These are phyloP conservation scores for Athelia sp. DNA, from an alignment of 1,284 basidiomycete species.

Conservation along the genomic window DNA sequence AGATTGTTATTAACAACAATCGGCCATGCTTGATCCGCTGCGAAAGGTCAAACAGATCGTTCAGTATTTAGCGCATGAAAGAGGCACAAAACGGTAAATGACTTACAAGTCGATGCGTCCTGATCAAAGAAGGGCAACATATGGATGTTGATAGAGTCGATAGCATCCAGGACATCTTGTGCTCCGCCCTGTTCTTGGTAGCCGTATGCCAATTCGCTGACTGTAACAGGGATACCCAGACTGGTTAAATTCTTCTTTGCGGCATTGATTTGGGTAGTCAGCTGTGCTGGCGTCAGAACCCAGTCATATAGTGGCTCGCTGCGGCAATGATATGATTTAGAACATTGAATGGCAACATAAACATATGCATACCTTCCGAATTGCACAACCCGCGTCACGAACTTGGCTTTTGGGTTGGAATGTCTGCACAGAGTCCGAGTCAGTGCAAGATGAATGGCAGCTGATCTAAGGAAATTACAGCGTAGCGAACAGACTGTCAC, in stretches of 20 bases:
- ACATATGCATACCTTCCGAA: constrained; percentile 35
- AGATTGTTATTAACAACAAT: constrained; percentile 54
- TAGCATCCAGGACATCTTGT: constrained; percentile 52
- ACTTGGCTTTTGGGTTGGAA: constrained; percentile 60
- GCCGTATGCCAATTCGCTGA: constrained; percentile 46
- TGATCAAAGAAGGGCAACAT: constrained; percentile 71
- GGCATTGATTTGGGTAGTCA: constrained; percentile 51
- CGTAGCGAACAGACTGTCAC: constrained; percentile 48
- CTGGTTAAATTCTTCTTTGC: constrained; percentile 47
- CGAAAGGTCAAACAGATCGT: background rate
- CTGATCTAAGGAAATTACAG: constrained; percentile 20
- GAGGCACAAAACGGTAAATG: constrained; percentile 1
- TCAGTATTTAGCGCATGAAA: background rate
- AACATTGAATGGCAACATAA: too few relatives aligned
- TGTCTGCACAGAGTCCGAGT: constrained; percentile 18
- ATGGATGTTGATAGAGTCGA: constrained; percentile 67
- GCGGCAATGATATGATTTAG: too few relatives aligned
- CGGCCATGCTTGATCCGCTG: constrained; percentile 56
- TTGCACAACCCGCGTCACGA: constrained; percentile 61
- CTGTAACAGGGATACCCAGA: constrained; percentile 62
- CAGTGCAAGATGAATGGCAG: too few relatives aligned
- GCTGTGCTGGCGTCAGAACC: constrained; percentile 43
- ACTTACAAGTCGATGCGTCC: constrained; percentile 52
- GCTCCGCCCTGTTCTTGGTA: constrained; percentile 49
- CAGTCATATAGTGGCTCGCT: constrained; percentile 69